Conservation (phyloP, 768 basidiomycete genomes). For the Pulveroboletus ravenelii region DNA sequence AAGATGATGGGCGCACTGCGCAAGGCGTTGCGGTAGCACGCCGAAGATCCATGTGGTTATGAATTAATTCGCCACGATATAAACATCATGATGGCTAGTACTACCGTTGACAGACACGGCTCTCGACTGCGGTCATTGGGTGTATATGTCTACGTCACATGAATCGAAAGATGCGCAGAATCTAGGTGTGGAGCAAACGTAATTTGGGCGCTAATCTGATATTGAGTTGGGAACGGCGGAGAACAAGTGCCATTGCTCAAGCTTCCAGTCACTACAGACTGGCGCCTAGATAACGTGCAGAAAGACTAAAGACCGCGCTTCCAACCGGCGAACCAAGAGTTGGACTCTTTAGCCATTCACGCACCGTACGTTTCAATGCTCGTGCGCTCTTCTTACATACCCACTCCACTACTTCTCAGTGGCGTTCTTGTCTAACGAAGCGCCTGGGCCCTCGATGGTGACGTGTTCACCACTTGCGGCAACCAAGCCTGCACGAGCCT, state of each 20-base stretch:
- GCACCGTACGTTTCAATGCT: background rate
- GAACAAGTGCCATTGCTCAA: too few relatives aligned
- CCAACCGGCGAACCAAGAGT: too few relatives aligned
- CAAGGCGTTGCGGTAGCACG: slow-evolving; percentile 16
- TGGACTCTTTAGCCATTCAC: background rate
- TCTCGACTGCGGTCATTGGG: too few relatives aligned
- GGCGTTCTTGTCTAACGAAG: background rate
- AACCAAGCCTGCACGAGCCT: background rate
- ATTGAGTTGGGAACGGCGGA: too few relatives aligned
- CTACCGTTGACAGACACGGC: background rate
- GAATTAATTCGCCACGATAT: background rate
- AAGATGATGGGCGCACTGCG: slow-evolving; percentile 37
- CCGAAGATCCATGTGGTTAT: background rate
- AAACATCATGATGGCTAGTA: background rate
- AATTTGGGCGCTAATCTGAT: too few relatives aligned
- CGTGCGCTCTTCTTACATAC: background rate
- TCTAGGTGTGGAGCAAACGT: too few relatives aligned
- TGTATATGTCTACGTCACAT: background rate
- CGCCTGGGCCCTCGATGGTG: background rate
- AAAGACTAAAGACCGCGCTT: too few relatives aligned
- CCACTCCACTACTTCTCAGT: background rate
- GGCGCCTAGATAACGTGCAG: too few relatives aligned
- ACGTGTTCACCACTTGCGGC: too few relatives aligned
- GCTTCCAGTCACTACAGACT: too few relatives aligned
- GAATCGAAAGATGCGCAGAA: too few relatives aligned